Evolutionary conservation across 2,329 filamentous ascomycete species (phyloP).

Genomic region (Penicillium sp.): DNA sequence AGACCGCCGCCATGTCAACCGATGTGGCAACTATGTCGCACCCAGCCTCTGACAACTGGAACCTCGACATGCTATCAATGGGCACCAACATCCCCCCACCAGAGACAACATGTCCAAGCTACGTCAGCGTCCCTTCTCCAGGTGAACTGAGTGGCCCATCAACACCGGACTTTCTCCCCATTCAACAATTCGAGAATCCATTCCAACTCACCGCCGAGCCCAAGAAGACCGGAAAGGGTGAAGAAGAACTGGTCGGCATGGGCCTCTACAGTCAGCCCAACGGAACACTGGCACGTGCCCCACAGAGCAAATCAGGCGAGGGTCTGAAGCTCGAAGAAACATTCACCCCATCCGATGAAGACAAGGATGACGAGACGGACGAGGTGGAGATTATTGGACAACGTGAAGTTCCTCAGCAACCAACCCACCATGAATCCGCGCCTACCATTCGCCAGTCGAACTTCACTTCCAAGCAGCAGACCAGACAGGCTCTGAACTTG

Average conservation of each 20-base stretch:
- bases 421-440: constrained; percentile 4
- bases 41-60: constrained; percentile 31
- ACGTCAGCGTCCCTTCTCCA: constrained; percentile 37
- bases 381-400: constrained; percentile 30
- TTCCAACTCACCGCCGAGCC: constrained; percentile 33
- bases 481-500: constrained; percentile 27
- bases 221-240: constrained; percentile 55
- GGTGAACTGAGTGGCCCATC: constrained; percentile 36
- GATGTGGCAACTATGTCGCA: constrained; percentile 23
- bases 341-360: constrained; percentile 63
- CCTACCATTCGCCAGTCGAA: constrained; percentile 12
- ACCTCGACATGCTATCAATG: constrained; percentile 36
- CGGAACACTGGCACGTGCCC: constrained; percentile 54
- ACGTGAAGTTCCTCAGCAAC: constrained; percentile 13
- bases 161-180: constrained; percentile 41
- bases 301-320: constrained; percentile 62
- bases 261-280: constrained; percentile 75
- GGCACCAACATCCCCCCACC: constrained; percentile 32
- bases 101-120: constrained; percentile 31
- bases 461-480: constrained; percentile 18
- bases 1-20: constrained; percentile 12
- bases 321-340: constrained; percentile 79
- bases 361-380: constrained; percentile 58
- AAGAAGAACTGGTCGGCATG: constrained; percentile 56
- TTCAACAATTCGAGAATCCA: constrained; percentile 33